A percentile compares a stretch with the other conserved stretches of the same genome.
These are phyloP conservation scores for Nymphaea thermarum DNA, from an alignment of 164 flowering plant species.

Conservation along the genomic window DNA sequence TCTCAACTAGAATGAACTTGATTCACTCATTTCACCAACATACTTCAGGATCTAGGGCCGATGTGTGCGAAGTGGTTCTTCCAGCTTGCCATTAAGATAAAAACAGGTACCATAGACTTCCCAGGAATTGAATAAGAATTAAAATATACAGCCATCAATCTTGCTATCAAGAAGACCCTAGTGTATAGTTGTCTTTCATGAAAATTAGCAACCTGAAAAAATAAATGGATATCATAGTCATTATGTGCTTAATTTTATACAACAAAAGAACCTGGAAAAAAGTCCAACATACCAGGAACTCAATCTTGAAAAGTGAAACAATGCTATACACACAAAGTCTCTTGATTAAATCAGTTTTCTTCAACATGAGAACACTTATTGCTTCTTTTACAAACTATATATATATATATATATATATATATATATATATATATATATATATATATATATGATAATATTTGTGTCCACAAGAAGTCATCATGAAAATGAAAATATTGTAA, in stretches of 20 bases:
- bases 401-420: constrained; percentile 19
- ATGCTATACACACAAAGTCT: constrained; percentile 37
- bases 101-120: constrained; percentile 45
- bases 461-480: constrained; percentile 90
- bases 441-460: constrained; percentile 21
- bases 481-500: constrained; percentile 64
- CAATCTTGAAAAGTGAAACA: constrained; percentile 49
- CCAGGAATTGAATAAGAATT: constrained; percentile 34
- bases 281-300: constrained; percentile 54
- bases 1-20: too few relatives aligned
- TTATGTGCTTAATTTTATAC: too few relatives aligned
- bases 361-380: constrained; percentile 34
- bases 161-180: constrained; percentile 56
- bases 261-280: not conserved
- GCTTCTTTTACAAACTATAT: constrained; percentile 44
- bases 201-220: constrained; percentile 82
- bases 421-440: too few relatives aligned
- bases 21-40: not conserved
- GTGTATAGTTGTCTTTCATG: constrained; percentile 83
- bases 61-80: constrained; percentile 73
- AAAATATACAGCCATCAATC: constrained; percentile 42
- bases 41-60: constrained; percentile 66
- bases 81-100: constrained; percentile 67
- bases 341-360: constrained; percentile 19
- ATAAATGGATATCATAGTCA: not conserved